These are phyloP conservation scores for Sugiyamaella neomexicana DNA, from an alignment of 1,139 yeast species.

Conservation along the genomic window DNA sequence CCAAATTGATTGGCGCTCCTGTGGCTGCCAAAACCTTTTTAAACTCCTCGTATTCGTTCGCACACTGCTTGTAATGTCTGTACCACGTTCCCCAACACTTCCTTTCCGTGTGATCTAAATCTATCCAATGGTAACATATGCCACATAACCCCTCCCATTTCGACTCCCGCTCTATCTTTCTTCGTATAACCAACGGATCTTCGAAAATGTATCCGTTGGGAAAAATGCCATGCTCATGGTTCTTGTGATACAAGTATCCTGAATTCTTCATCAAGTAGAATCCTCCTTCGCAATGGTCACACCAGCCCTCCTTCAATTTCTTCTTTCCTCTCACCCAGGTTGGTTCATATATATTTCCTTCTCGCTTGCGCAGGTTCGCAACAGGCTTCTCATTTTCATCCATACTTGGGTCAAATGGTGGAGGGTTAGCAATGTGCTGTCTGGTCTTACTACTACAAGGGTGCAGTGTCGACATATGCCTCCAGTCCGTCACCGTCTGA, in stretches of 20 bases:
- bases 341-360: slow-evolving; percentile 30
- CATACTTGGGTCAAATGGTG: slow-evolving; percentile 20
- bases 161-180: slow-evolving; percentile 32
- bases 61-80: slow-evolving; percentile 36
- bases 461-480: slow-evolving; percentile 25
- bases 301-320: slow-evolving; percentile 34
- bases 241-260: slow-evolving; percentile 36
- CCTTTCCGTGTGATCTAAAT: slow-evolving; percentile 33
- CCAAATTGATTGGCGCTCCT: slow-evolving; percentile 31
- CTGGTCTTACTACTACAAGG: slow-evolving; percentile 28
- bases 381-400: slow-evolving; percentile 22
- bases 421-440: slow-evolving; percentile 20
- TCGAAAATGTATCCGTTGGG: slow-evolving; percentile 36
- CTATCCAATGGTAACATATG: slow-evolving; percentile 37
- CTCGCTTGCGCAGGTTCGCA: slow-evolving; percentile 27
- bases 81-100: slow-evolving; percentile 38
- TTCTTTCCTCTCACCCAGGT: slow-evolving; percentile 30
- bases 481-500: slow-evolving; percentile 32
- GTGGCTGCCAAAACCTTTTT: slow-evolving; percentile 32
- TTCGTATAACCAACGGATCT: slow-evolving; percentile 34
- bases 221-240: slow-evolving; percentile 37
- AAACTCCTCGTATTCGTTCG: slow-evolving; percentile 35
- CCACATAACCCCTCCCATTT: slow-evolving; percentile 38
- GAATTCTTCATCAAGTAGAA: slow-evolving; percentile 34
- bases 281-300: slow-evolving; percentile 33